Evolutionary conservation across 2,329 filamentous ascomycete species (phyloP).

Genomic region (Lachnellula subtilissima): DNA sequence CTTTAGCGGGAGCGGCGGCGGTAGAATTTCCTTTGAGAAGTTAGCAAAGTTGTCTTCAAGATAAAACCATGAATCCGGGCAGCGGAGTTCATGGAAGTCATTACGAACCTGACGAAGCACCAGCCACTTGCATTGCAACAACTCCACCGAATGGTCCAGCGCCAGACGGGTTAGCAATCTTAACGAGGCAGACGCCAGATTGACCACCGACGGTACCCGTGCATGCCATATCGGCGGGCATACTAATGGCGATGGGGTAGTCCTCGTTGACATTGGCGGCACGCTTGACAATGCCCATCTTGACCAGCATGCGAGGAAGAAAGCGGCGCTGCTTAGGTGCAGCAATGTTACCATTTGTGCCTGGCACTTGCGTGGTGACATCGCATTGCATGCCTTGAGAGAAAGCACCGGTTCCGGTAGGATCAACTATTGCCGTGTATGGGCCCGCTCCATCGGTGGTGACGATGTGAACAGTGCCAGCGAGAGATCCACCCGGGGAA

Average conservation of each 20-base stretch:
- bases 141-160: constrained; percentile 61
- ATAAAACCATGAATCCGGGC: too few species aligned
- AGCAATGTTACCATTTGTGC: constrained; percentile 35
- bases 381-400: constrained; percentile 47
- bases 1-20: not conserved
- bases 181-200: constrained; percentile 56
- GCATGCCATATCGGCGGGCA: constrained; percentile 48
- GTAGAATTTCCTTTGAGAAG: not conserved
- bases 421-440: constrained; percentile 56
- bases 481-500: constrained; percentile 49
- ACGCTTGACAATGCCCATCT: constrained; percentile 28
- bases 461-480: constrained; percentile 63
- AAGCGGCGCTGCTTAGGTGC: constrained; percentile 25
- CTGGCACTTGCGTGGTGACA: constrained; percentile 50
- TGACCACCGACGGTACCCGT: constrained; percentile 57
- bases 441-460: constrained; percentile 60
- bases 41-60: too few species aligned
- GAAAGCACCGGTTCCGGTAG: constrained; percentile 48
- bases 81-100: too few species aligned
- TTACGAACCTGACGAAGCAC: not conserved
- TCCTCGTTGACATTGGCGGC: constrained; percentile 31
- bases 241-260: constrained; percentile 40
- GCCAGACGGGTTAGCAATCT: constrained; percentile 55
- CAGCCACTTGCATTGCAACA: constrained; percentile 47
- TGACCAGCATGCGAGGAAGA: constrained; percentile 24